Base-by-base conservation (phyloP, 2,329 filamentous ascomycete species). In the Sarocladium kiliense region DNA sequence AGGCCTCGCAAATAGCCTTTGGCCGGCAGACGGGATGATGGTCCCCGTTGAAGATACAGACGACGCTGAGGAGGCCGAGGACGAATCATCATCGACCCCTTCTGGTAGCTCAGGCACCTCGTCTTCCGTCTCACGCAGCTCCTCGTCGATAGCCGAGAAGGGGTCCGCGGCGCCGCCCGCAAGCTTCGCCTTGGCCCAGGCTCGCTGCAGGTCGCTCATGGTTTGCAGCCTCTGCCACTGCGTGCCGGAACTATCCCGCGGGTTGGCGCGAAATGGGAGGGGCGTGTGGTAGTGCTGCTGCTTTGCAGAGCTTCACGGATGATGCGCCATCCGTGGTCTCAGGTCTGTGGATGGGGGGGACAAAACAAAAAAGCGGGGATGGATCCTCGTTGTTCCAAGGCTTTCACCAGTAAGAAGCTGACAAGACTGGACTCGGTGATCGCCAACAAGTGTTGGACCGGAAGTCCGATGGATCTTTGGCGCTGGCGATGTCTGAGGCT, bases 31-130 rank as follows among this genome's bases (percentile, higher is more conserved):
- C 1, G 92, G 91, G 59, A 91, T 87, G 58, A 97, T 81, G n/a
- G 93, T 97, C 25, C 92, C 91, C 3, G 91, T 91, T 1, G 92
- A 97, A 3, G 92, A 96, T 36, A 90, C 86, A n/a, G 91, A 96
- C 0, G 72, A 66, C 12, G 66, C 65, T 1, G 65, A 66, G 3
- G 88, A 96, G 14, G 89, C 82, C 9, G 84, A 87, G 1, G 85
- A 89, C 14, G 85, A 88, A 67, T 89, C 86, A 63, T 89, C 81
- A 53, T 75, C 77, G 41, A 70, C 66, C 53, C 74, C 65, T 55
- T 74, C 71, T 7, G 69, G 72, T 54, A 79, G 63, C 60, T 80
- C 77, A 25, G 73, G 64, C 53, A 77, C 68, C 58, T 80, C 75
- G 58, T 74, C 71, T 37, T 74, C 71, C 41, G 60, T 64, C 55